A percentile compares a stretch with the other conserved stretches of the same genome.
Evolutionary conservation across 805 yeast genomes (phyloP).

Genomic region (Ogataea nitratoaversa): DNA sequence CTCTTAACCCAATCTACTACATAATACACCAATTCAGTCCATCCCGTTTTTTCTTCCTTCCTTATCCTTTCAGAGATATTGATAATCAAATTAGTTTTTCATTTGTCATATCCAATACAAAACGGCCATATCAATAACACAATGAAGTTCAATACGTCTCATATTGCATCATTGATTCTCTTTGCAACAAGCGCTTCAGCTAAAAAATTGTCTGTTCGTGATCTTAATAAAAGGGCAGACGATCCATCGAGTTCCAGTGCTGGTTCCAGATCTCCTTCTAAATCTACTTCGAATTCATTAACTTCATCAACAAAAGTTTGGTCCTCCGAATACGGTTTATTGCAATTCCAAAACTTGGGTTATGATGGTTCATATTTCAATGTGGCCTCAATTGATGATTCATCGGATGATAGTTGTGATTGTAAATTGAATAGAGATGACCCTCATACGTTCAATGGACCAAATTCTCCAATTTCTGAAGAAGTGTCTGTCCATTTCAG

Average conservation of each 20-base stretch:
- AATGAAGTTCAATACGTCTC: no score
- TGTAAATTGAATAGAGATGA: constrained; percentile 37
- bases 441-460: constrained; percentile 43
- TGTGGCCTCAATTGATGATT: constrained; percentile 41
- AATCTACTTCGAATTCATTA: constrained; percentile 4
- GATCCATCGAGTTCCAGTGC: no score
- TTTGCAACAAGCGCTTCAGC: not conserved
- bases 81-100: no score
- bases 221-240: no score
- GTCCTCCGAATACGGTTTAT: constrained; percentile 33
- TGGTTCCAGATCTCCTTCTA: not conserved
- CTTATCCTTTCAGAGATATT: no score
- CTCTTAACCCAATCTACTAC: no score
- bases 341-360: constrained; percentile 54
- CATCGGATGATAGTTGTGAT: constrained; percentile 41
- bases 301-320: constrained; percentile 10
- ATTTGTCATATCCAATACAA: no score
- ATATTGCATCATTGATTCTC: not conserved
- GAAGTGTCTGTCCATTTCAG: constrained; percentile 75
- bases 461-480: constrained; percentile 61
- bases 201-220: constrained; percentile 5
- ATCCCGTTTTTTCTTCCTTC: no score
- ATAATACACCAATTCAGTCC: no score
- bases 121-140: no score
- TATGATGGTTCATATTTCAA: constrained; percentile 48